Conservation (phyloP, 164 flowering plant species). For the Macadamia tetraphylla region DNA sequence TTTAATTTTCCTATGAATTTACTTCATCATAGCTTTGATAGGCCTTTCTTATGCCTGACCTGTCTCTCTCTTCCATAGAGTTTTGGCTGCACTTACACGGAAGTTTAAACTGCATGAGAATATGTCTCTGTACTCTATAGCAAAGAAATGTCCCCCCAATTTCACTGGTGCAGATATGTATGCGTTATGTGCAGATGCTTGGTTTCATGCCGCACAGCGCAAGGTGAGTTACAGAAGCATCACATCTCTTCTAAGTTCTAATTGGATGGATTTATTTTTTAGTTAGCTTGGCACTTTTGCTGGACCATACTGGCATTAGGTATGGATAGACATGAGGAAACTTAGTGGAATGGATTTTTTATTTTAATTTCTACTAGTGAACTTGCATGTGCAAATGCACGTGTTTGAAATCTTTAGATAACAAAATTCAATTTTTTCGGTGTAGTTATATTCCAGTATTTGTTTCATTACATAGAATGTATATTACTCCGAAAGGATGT, state of each 20-base stretch:
- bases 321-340: too few relatives aligned
- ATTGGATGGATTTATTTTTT: neutral
- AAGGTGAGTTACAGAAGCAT: slow-evolving; percentile 32
- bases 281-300: neutral
- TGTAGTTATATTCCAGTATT: too few relatives aligned
- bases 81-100: slow-evolving; percentile 85
- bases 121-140: slow-evolving; percentile 64
- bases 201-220: slow-evolving; percentile 96
- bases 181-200: slow-evolving; percentile 71
- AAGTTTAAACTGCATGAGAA: slow-evolving; percentile 78
- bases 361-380: too few relatives aligned
- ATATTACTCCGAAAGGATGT: too few relatives aligned
- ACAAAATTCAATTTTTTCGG: too few relatives aligned
- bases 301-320: too few relatives aligned
- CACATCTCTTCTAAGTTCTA: too few relatives aligned
- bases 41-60: neutral
- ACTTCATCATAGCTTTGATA: neutral
- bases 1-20: neutral
- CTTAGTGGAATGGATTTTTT: neutral
- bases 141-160: slow-evolving; percentile 73
- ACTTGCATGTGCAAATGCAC: too few relatives aligned
- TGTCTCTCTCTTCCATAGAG: slow-evolving; percentile 35
- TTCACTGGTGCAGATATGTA: slow-evolving; percentile 93
- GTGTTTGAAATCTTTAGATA: too few relatives aligned
- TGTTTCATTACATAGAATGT: too few relatives aligned